Conservation (phyloP, 768 basidiomycete species). For the Boletus insuetus region DNA sequence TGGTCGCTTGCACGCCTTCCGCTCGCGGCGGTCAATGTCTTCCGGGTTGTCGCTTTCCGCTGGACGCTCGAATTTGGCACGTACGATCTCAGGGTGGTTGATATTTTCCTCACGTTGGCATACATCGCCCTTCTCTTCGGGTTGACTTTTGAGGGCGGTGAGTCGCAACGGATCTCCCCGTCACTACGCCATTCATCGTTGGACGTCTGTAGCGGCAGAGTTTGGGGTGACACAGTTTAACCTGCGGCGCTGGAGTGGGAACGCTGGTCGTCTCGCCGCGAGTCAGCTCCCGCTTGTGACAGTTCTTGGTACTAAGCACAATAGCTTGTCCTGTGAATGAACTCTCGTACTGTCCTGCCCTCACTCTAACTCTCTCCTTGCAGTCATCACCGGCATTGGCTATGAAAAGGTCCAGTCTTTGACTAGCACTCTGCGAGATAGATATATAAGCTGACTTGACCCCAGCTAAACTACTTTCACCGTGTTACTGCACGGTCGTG, state of each 20-base stretch:
- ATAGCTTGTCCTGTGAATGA: slow-evolving; percentile 38
- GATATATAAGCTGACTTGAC: not conserved
- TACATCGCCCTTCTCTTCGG: slow-evolving; percentile 46
- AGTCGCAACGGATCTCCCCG: slow-evolving; percentile 13
- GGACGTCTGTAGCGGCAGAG: not conserved
- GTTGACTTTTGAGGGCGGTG: slow-evolving; percentile 47
- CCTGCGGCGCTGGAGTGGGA: slow-evolving; percentile 26
- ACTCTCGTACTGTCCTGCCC: too few species aligned
- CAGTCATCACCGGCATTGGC: slow-evolving; percentile 29
- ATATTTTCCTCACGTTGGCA: slow-evolving; percentile 43
- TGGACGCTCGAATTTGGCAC: slow-evolving; percentile 45
- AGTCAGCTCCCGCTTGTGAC: slow-evolving; percentile 43
- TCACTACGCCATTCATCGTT: not conserved
- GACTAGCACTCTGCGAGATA: not conserved
- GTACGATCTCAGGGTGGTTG: slow-evolving; percentile 38
- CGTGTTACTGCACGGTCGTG: slow-evolving; percentile 48
- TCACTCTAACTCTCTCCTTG: not conserved
- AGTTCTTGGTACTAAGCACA: slow-evolving; percentile 49
- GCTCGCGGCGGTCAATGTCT: slow-evolving; percentile 39
- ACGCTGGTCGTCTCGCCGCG: slow-evolving; percentile 31
- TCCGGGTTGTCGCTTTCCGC: slow-evolving; percentile 51
- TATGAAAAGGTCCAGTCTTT: slow-evolving; percentile 24
- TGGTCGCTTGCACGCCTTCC: slow-evolving; percentile 40
- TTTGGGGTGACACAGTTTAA: slow-evolving; percentile 7
- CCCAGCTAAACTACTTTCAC: slow-evolving; percentile 42